Base-by-base conservation (phyloP, 768 basidiomycete genomes). In the Rhizopogon vinicolor region DNA sequence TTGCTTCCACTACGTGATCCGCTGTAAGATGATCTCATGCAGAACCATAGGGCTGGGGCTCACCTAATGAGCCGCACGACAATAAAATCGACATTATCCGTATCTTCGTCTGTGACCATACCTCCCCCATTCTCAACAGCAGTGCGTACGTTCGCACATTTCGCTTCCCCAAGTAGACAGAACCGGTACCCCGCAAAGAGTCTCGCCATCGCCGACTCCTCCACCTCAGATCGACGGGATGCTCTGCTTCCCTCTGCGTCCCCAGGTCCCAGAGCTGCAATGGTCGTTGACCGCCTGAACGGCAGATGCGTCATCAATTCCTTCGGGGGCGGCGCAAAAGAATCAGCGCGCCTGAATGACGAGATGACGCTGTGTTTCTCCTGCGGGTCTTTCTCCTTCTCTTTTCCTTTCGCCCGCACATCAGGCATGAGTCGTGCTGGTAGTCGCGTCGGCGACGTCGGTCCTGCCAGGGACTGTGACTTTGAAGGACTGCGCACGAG, bases 21-120 rank as follows among this genome's bases (percentile, higher is more conserved):
- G 3, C 35, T 37, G 10, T 45, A 25, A 35, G 39, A 51, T 6
- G 35, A 12, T 8, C 13, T 13, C 35, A 41, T 46, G 2, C 52
- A 28, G 7, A 31, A 31, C 31, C 31, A 22, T 5, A 10, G 9
- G 16, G 8, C 31, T 19, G 22, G 28, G 55, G 57, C 74, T 9
- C 53, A 91, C 91, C 89, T 90, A 59, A 86, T 82, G 12, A 93
- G 71, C 55, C 91, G 74, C 13, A 91, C 87, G 53, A 92, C 68
- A 52, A 89, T 76, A 58, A 81, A 88, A 67, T 85, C 82, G 1
- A 80, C 80, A 16, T 79, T 76, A 13, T 75, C 74, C 8, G 78
- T 65, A n/a, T 79, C 81, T 13, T 72, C 72, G 7, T 65, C 61
- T 37, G 28, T 74, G 41, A 78, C 72, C 63, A 83, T 70, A 16